Evolutionary conservation across 306 rosid genomes (phyloP).

Genomic region (Quercus variabilis): DNA sequence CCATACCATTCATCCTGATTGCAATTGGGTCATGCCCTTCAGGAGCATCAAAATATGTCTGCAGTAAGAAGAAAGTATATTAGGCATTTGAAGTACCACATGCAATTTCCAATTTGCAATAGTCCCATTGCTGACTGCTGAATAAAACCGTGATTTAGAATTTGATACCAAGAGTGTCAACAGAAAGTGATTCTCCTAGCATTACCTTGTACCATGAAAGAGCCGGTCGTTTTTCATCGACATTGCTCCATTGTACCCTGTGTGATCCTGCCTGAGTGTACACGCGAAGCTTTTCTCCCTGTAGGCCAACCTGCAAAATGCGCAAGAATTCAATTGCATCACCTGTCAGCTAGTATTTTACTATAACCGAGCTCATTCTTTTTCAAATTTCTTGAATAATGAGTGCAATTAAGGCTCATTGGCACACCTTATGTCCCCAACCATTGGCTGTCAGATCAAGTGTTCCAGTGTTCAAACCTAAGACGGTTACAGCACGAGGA

Average conservation of each 20-base stretch:
- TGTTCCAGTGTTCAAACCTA: conserved; percentile 60
- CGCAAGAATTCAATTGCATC: background rate
- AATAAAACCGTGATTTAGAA: background rate
- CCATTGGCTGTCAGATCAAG: conserved; percentile 44
- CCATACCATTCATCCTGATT: conserved; percentile 73
- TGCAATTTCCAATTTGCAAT: too few relatives aligned
- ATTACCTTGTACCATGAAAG: conserved; percentile 83
- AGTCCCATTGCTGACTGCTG: too few relatives aligned
- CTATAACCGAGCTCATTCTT: background rate
- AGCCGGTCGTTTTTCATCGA: conserved; percentile 20
- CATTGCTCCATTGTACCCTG: conserved; percentile 39
- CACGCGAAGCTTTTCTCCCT: conserved; percentile 40
- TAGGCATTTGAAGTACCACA: too few relatives aligned
- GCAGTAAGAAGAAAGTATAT: conserved; percentile 11
- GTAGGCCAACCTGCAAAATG: conserved; percentile 49
- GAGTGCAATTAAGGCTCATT: background rate
- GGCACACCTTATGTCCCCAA: conserved; percentile 82
- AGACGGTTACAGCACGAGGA: conserved; percentile 43
- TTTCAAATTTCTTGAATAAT: background rate
- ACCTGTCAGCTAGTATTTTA: background rate
- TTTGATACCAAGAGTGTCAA: background rate
- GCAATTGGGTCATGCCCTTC: conserved; percentile 70
- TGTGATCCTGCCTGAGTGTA: conserved; percentile 50
- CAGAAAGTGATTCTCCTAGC: background rate
- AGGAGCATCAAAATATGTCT: conserved; percentile 68